Evolutionary conservation across 148 eudicot genomes (phyloP).

Genomic region (Chenopodium formosanum): DNA sequence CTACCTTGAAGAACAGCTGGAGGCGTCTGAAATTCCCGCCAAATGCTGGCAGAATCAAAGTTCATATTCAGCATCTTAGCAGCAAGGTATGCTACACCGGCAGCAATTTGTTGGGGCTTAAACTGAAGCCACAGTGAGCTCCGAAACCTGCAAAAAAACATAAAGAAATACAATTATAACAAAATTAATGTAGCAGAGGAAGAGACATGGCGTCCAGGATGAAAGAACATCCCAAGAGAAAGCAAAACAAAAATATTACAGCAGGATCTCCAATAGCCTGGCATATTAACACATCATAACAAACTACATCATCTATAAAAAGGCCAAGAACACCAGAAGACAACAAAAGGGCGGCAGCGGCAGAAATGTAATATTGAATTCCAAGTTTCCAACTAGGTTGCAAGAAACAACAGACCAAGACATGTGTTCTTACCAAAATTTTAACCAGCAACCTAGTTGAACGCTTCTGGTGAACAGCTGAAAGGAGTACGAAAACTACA

Average conservation of each 20-base stretch:
- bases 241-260: conserved; percentile 19
- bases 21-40: conserved; percentile 79
- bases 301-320: conserved; percentile 36
- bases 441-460: conserved; percentile 71
- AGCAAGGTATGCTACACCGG: conserved; percentile 93
- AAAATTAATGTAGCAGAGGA: neutral
- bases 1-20: conserved; percentile 65
- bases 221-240: conserved; percentile 25
- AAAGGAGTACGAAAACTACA: conserved; percentile 51
- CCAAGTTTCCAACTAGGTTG: conserved; percentile 19
- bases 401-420: conserved; percentile 48
- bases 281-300: conserved; percentile 27
- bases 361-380: conserved; percentile 9
- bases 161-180: neutral
- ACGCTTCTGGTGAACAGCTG: conserved; percentile 71
- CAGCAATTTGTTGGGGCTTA: conserved; percentile 96
- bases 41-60: conserved; percentile 58
- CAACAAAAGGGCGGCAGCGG: conserved; percentile 4
- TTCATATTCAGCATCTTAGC: conserved; percentile 75
- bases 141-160: conserved; percentile 62
- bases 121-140: conserved; percentile 96
- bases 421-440: conserved; percentile 75
- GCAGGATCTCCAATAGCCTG: conserved; percentile 24
- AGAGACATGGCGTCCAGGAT: neutral
- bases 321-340: conserved; percentile 18